Evolutionary conservation across 805 yeast genomes (phyloP), one percentile per base, ranked within the genome.

Genomic region (Saccharomycopsis capsularis): DNA sequence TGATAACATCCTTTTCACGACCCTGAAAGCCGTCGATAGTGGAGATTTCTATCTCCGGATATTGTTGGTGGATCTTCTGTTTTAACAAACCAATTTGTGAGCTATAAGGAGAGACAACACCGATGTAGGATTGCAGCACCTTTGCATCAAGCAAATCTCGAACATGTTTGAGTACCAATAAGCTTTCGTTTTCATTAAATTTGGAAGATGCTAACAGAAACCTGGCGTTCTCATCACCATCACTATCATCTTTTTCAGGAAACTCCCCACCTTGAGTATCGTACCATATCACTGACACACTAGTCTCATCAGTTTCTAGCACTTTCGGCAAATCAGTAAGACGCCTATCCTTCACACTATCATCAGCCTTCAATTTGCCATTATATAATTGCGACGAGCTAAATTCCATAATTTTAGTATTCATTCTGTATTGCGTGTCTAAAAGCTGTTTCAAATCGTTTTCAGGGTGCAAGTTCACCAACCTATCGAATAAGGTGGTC

Each of bases 21-120:
- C 99, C 99, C 68, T 91, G 99, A 59, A 91, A 93, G 1, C 97
- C 97, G 66, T 91, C 99, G 3, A 91, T 91, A 0, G 97, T 87
- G 3, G 95, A 79, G 0, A 90, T 76, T 60, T 91, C 98, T 4
- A 91, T 67, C 2, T 53, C 60, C 0, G 75, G 71, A 43, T 66
- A 67, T 18, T 54, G 45, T 0, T 45, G 37, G 29, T 69, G 67
- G 1, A 84, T 54, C 9, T 69, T 47, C 38, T 66, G 69, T 54
- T 79, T 79, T 27, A 91, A 56, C 13, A 75, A 59, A 0, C 82
- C 63, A 0, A 89, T 95, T 60, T 91, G 99, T 0, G 95, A 95
- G 59, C 76, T 81, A 60, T 91, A 91, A 0, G 99, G 98, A 0
- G 96, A 77, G 32, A 91, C 90, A 0, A 91, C 69, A 9, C 98